These are phyloP conservation scores for Aspergillus cejpii DNA, from an alignment of 2,329 filamentous ascomycete species.

Conservation along the genomic window DNA sequence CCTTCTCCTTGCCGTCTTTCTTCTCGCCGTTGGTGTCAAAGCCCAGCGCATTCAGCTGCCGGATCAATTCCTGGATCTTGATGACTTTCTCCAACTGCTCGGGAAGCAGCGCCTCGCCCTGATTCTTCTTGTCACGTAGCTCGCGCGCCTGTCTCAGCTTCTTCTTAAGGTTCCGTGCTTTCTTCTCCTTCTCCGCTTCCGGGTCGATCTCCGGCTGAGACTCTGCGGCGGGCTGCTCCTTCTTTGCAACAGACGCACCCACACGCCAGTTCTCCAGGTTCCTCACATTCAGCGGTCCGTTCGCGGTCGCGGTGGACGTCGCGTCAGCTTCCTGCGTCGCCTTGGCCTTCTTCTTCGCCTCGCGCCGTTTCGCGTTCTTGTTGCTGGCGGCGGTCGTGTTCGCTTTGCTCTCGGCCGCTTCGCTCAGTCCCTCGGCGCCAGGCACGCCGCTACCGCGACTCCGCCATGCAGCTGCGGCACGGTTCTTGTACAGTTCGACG, in stretches of 20 bases:
- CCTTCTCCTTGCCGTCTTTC: constrained; percentile 32
- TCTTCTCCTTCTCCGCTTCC: constrained; percentile 80
- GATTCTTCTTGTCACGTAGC: constrained; percentile 82
- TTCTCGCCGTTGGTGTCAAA: constrained; percentile 73
- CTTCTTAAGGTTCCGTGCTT: constrained; percentile 84
- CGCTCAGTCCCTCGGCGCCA: constrained; percentile 58
- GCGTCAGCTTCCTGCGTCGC: constrained; percentile 51
- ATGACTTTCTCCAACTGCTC: constrained; percentile 98
- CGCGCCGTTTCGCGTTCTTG: constrained; percentile 79
- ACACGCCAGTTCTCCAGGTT: constrained; percentile 31
- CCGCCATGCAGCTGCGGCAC: constrained; percentile 77
- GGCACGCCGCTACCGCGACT: constrained; percentile 66
- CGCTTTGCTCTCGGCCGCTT: constrained; percentile 47
- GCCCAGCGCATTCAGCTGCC: constrained; percentile 77
- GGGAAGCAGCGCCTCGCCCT: constrained; percentile 72
- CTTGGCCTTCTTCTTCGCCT: constrained; percentile 58
- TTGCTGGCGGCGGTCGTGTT: constrained; percentile 55
- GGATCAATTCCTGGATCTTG: constrained; percentile 88
- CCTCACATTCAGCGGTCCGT: constrained; percentile 16
- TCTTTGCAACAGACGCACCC: constrained; percentile 17
- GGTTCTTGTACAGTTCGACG: constrained; percentile 92
- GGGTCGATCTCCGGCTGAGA: constrained; percentile 50
- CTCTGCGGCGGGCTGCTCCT: constrained; percentile 23
- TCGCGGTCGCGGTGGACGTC: constrained; percentile 13
- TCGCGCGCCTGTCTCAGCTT: constrained; percentile 92